Base-by-base conservation (phyloP, 140 eudicot genomes). In the Artemisia princeps region DNA sequence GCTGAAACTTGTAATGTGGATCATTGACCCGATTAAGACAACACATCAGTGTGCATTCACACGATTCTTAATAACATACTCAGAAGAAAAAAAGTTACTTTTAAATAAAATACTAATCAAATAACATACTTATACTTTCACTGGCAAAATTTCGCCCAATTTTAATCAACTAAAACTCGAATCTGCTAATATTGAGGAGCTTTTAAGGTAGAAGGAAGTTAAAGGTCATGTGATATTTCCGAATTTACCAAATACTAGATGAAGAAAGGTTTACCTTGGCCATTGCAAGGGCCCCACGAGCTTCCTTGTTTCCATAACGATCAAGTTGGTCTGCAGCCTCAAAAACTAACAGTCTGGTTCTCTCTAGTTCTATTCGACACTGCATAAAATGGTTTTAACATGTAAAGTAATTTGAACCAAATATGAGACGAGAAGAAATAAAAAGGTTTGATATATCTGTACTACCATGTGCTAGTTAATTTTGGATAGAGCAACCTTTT, bases 321-420 rank as follows among this genome's bases (percentile, higher is more conserved):
- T 88, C 96, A 57, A 92, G 98, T 75, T 92, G 96, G 78, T 88
- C 96, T 16, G 98, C 96, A 62, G 98, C 98, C 79, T 92, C 95
- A 37, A 92, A 79, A 62, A 92, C 96, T 67, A 92, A 61, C 55
- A 92, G 76, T 73, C 98, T 76, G 28, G 96, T 80, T 66, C 82
- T 78, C 76, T 92, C 98, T 55, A 92, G 84, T 78, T 92, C 98
- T 55, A 92, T 65, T 19, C 96, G 92, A 78, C 96, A 88, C 98
- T 92, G 86, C 81, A 84, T 22, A 51, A 12, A 51, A 44, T 20
- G 53, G 10, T 28, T 59, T 37, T n/a, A 40, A 60, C 49, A 56
- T 66, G 60, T 56, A 65, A 48, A 10, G 11, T 24, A 30, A 14
- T 14, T 11, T 26, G 9, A 72, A 54, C 6, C 33, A 26, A 64